Percentiles rank a stretch among this genome's conserved stretches.
phyloP scores from a whole-genome alignment of 176 grass and related monocot genomes.

The Thinopyrum elongatum region DNA sequence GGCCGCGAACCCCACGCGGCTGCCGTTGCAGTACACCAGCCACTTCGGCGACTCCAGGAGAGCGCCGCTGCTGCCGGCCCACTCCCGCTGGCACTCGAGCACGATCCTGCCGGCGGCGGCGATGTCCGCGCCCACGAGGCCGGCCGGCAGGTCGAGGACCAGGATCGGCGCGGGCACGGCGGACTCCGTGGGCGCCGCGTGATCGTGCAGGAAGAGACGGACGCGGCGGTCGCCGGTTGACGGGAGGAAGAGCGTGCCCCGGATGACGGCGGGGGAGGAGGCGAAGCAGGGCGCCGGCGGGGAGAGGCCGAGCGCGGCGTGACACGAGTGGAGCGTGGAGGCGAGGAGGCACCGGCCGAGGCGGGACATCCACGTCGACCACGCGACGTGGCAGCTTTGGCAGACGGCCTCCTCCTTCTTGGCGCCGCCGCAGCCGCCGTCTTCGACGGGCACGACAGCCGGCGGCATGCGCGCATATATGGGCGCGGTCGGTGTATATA shows the following conservation, averaged over 20 bases:
- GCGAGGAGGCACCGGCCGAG: slow-evolving; percentile 28
- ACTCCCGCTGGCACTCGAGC: slow-evolving; percentile 40
- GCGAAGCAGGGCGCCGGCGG: neutral
- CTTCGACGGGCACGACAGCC: slow-evolving; percentile 17
- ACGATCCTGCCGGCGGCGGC: slow-evolving; percentile 41
- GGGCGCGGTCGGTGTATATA: neutral
- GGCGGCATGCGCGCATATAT: slow-evolving; percentile 17
- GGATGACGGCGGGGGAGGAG: slow-evolving; percentile 12
- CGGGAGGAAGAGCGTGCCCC: slow-evolving; percentile 56
- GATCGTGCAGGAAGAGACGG: slow-evolving; percentile 54
- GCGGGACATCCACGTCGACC: slow-evolving; percentile 34
- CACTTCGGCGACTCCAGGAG: slow-evolving; percentile 45
- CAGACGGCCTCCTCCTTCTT: neutral
- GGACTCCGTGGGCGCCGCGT: neutral
- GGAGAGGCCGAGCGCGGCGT: neutral
- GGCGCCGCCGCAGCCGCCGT: neutral
- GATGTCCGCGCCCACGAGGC: slow-evolving; percentile 23
- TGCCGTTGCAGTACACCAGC: slow-evolving; percentile 54
- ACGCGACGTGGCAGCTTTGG: slow-evolving; percentile 32
- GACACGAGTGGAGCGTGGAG: slow-evolving; percentile 32
- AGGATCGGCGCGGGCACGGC: neutral
- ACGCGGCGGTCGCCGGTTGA: slow-evolving; percentile 36
- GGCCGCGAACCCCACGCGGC: slow-evolving; percentile 36
- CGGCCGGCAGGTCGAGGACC: slow-evolving; percentile 45
- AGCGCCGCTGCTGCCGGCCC: neutral